phyloP scores from a whole-genome alignment of 345 rosid genomes.

The Brassica cretica region DNA sequence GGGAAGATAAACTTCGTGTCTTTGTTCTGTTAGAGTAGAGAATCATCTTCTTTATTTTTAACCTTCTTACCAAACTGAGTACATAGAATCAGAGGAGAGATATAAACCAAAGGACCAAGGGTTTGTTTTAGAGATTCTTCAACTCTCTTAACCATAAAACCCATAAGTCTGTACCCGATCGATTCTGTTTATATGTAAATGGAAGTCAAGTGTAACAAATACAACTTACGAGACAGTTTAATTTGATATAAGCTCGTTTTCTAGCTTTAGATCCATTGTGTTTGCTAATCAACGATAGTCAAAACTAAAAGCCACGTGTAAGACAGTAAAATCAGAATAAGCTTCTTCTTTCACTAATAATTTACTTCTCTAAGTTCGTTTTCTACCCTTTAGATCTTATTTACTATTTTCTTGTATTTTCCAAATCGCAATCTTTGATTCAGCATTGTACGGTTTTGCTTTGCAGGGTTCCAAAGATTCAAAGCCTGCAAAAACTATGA shows the following conservation, averaged over 20 bases:
- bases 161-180: neutral
- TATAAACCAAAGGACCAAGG: neutral
- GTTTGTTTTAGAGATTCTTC: neutral
- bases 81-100: neutral
- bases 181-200: neutral
- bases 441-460: conserved; percentile 5
- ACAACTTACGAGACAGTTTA: neutral
- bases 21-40: neutral
- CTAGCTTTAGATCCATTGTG: neutral
- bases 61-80: neutral
- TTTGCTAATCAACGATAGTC: neutral
- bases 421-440: neutral
- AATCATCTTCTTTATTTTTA: neutral
- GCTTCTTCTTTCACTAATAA: too few species aligned
- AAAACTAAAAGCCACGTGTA: too few species aligned
- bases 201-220: neutral
- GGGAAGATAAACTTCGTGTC: too few species aligned
- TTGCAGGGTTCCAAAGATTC: conserved; percentile 43
- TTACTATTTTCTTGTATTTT: neutral
- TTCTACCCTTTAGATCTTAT: neutral
- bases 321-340: too few species aligned
- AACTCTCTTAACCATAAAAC: neutral
- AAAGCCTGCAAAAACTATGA: conserved; percentile 8
- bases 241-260: neutral
- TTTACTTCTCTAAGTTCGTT: neutral